A percentile compares a stretch with the other conserved stretches of the same genome.
These are phyloP conservation scores for Chytriomyces confervae DNA, from an alignment of 192 early-diverging fungal genomes.

Conservation along the genomic window DNA sequence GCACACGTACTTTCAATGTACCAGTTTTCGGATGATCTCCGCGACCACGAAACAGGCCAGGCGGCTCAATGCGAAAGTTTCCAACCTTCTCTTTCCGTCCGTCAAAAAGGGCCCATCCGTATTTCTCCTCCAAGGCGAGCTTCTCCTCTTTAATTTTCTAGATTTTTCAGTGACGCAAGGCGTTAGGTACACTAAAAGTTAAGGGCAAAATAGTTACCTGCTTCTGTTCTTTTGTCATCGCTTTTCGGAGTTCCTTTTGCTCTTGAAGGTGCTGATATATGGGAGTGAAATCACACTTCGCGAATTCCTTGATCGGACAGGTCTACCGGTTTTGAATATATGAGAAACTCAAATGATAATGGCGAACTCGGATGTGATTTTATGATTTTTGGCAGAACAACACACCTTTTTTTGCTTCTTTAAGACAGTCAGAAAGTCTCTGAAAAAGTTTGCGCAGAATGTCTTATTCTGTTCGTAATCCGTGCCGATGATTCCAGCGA, in stretches of 20 bases:
- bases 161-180: background rate
- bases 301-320: slow-evolving; percentile 75
- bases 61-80: slow-evolving; percentile 97
- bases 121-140: slow-evolving; percentile 73
- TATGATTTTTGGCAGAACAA: background rate
- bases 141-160: slow-evolving; percentile 71
- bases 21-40: slow-evolving; percentile 97
- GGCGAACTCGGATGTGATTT: background rate
- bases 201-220: slow-evolving; percentile 40
- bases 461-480: slow-evolving; percentile 82
- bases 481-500: slow-evolving; percentile 83
- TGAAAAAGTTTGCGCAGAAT: slow-evolving; percentile 93
- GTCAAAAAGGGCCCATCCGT: slow-evolving; percentile 76
- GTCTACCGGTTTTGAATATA: slow-evolving; percentile 41
- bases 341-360: background rate
- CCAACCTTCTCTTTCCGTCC: slow-evolving; percentile 96
- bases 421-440: slow-evolving; percentile 78
- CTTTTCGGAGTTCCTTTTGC: slow-evolving; percentile 80
- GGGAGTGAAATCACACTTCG: slow-evolving; percentile 87
- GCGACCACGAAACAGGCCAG: slow-evolving; percentile 94
- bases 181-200: background rate
- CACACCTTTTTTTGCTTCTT: slow-evolving; percentile 64
- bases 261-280: slow-evolving; percentile 80
- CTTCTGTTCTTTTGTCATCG: slow-evolving; percentile 91
- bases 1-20: slow-evolving; percentile 70